A percentile compares a stretch with the other conserved stretches of the same genome.
These are phyloP conservation scores for Penicillium herquei DNA, from an alignment of 495 filamentous ascomycete species.

Conservation along the genomic window DNA sequence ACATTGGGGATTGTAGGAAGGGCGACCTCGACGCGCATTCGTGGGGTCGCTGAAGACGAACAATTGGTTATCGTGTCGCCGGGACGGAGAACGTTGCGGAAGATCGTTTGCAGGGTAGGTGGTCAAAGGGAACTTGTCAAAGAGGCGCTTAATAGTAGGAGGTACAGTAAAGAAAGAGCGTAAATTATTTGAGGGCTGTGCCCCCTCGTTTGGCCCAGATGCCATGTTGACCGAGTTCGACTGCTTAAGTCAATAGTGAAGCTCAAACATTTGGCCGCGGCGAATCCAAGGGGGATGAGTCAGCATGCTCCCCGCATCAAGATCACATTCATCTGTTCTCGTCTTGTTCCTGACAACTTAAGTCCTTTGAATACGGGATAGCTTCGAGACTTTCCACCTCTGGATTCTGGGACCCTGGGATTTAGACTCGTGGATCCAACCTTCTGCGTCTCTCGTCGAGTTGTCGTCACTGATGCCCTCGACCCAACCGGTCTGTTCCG, in stretches of 20 bases:
- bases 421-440: background rate
- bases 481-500: conserved; percentile 11
- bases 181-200: conserved; percentile 22
- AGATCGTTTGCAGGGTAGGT: conserved; percentile 77
- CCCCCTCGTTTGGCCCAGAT: conserved; percentile 25
- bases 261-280: background rate
- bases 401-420: background rate
- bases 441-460: background rate
- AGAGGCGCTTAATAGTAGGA: conserved; percentile 72
- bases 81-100: conserved; percentile 58
- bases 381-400: background rate
- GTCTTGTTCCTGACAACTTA: background rate
- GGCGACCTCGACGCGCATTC: conserved; percentile 59
- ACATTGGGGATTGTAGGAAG: conserved; percentile 90
- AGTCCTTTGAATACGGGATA: background rate
- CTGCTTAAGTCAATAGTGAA: background rate
- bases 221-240: conserved; percentile 22
- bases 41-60: conserved; percentile 73
- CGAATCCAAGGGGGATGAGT: conserved; percentile 5
- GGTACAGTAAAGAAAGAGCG: conserved; percentile 64
- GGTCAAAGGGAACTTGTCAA: conserved; percentile 76
- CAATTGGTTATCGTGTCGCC: conserved; percentile 55
- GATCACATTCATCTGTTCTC: background rate
- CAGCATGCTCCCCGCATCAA: conserved; percentile 4
- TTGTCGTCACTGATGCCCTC: conserved; percentile 7